phyloP scores from a whole-genome alignment of 805 yeast genomes.

The Hyphopichia homilentoma region DNA sequence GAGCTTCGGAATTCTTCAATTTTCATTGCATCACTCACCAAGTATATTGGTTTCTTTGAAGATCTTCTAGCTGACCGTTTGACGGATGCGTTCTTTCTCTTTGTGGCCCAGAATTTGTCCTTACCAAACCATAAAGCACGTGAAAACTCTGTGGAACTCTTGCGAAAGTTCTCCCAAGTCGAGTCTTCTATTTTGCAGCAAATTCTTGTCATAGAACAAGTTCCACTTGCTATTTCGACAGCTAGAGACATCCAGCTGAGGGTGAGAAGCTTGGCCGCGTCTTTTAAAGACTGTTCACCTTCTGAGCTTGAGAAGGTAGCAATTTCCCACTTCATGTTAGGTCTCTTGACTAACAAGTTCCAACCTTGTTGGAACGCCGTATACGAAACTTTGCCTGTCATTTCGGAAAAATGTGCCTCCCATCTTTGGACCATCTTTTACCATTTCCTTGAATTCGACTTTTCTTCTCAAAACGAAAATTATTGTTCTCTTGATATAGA shows the following conservation, averaged over 20 bases:
- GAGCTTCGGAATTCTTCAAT: slow-evolving; percentile 34
- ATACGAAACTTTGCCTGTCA: slow-evolving; percentile 50
- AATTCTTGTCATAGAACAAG: slow-evolving; percentile 61
- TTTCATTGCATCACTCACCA: slow-evolving; percentile 33
- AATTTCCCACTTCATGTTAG: slow-evolving; percentile 43
- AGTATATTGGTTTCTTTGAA: slow-evolving; percentile 14
- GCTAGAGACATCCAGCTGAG: slow-evolving; percentile 75
- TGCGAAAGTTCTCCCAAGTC: slow-evolving; percentile 27
- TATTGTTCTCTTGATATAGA: slow-evolving; percentile 8
- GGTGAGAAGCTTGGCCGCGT: slow-evolving; percentile 54
- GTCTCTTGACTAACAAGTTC: slow-evolving; percentile 69
- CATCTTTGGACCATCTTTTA: slow-evolving; percentile 55
- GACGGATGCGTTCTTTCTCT: slow-evolving; percentile 9
- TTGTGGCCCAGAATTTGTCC: slow-evolving; percentile 26
- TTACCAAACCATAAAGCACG: slow-evolving; percentile 52
- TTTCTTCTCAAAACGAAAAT: slow-evolving; percentile 10
- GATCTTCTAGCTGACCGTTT: background rate
- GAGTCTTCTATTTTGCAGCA: slow-evolving; percentile 44
- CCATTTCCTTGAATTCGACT: slow-evolving; percentile 26
- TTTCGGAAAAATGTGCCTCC: slow-evolving; percentile 27
- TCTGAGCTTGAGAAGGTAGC: slow-evolving; percentile 13
- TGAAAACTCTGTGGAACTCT: slow-evolving; percentile 45
- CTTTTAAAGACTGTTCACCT: slow-evolving; percentile 27
- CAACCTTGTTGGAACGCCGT: slow-evolving; percentile 86
- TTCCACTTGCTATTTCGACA: slow-evolving; percentile 64